Evolutionary conservation across 2,329 filamentous ascomycete genomes (phyloP).

Genomic region (Aspergillus puulaauensis): DNA sequence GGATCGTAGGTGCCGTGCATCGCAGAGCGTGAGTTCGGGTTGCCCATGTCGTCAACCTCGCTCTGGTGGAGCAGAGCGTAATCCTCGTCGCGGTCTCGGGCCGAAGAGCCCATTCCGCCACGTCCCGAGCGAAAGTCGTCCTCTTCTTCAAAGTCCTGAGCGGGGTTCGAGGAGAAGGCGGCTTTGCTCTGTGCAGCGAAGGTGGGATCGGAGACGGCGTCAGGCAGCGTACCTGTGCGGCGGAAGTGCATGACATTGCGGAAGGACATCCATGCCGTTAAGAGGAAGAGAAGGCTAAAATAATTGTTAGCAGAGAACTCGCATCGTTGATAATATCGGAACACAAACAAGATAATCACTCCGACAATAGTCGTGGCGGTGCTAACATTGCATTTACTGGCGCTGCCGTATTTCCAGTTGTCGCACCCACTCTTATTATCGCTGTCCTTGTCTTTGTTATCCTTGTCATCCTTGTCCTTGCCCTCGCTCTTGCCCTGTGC

Average conservation of each 20-base stretch:
- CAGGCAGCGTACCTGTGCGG: conserved; percentile 56
- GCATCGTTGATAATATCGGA: background rate
- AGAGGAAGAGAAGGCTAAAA: conserved; percentile 53
- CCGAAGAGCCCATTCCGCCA: conserved; percentile 40
- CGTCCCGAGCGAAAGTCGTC: conserved; percentile 45
- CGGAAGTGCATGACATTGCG: conserved; percentile 58
- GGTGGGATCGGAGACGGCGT: conserved; percentile 43
- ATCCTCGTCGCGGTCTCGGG: conserved; percentile 48
- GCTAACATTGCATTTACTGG: conserved; percentile 57
- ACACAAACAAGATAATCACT: conserved; percentile 56
- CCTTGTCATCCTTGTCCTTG: conserved; percentile 28
- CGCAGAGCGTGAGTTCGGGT: conserved; percentile 32
- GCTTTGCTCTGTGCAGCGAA: conserved; percentile 51
- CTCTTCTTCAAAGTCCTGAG: conserved; percentile 46
- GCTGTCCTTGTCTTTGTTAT: conserved; percentile 26
- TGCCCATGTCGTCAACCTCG: conserved; percentile 45
- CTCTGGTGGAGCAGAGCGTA: conserved; percentile 53
- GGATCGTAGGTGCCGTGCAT: conserved; percentile 43
- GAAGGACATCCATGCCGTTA: conserved; percentile 54
- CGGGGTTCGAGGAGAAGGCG: conserved; percentile 48
- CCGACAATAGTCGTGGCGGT: conserved; percentile 57
- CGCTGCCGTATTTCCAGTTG: conserved; percentile 55
- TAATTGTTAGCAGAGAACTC: background rate
- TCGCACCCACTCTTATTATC: conserved; percentile 50
- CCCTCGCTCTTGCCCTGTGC: conserved; percentile 54